A percentile compares a stretch with the other conserved stretches of the same genome.
phyloP scores from a whole-genome alignment of 192 early-diverging fungal species.

The Coemansia umbellata region DNA sequence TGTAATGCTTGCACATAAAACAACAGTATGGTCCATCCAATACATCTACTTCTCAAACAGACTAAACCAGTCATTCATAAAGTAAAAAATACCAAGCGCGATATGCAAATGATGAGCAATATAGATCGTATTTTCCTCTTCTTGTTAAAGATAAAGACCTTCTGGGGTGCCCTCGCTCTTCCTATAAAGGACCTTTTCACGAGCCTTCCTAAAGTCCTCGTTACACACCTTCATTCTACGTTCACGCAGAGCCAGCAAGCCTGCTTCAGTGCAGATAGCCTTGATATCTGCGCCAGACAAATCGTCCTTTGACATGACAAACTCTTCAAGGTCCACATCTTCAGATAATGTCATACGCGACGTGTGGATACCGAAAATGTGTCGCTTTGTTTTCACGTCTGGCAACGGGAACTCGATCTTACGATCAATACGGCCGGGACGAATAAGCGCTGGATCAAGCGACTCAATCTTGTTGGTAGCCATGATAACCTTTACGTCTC shows the following conservation, averaged over 20 bases:
- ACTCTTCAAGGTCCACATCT: slow-evolving; percentile 97
- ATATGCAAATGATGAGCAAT: too few species aligned
- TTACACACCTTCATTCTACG: slow-evolving; percentile 97
- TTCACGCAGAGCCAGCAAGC: slow-evolving; percentile 93
- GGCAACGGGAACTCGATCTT: slow-evolving; percentile 99
- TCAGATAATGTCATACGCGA: slow-evolving; percentile 90
- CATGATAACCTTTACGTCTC: slow-evolving; percentile 99
- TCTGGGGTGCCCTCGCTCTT: slow-evolving; percentile 99
- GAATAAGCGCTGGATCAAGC: slow-evolving; percentile 95
- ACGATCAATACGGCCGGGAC: slow-evolving; percentile 95
- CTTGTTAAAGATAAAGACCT: slow-evolving; percentile 86
- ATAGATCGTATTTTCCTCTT: too few species aligned
- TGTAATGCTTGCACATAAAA: too few species aligned
- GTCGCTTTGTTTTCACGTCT: slow-evolving; percentile 94
- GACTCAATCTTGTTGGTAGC: slow-evolving; percentile 97
- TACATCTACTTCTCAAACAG: too few species aligned
- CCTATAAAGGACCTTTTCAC: slow-evolving; percentile 97
- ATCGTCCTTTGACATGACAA: slow-evolving; percentile 99
- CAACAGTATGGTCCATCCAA: too few species aligned
- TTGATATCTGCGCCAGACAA: slow-evolving; percentile 98
- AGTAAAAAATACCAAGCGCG: too few species aligned
- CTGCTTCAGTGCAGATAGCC: slow-evolving; percentile 99
- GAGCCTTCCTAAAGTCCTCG: slow-evolving; percentile 96
- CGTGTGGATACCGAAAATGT: slow-evolving; percentile 96
- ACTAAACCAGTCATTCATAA: too few species aligned